Evolutionary conservation across 2,329 filamentous ascomycete species (phyloP).

Genomic region (Aspergillus chevalieri): DNA sequence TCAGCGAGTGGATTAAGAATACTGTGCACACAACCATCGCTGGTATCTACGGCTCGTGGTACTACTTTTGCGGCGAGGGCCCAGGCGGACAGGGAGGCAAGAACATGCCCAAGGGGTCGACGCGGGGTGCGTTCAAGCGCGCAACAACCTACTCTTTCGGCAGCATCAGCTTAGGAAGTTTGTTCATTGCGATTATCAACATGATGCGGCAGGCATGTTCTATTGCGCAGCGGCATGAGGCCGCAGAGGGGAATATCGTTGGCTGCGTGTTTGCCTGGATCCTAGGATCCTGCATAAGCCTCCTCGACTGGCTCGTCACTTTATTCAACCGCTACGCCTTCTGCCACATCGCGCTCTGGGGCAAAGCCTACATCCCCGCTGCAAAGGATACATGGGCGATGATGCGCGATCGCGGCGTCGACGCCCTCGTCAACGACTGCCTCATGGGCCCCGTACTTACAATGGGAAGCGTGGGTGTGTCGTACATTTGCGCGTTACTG

Average conservation of each 20-base stretch:
- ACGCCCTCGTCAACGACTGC: constrained; percentile 84
- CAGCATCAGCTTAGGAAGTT: constrained; percentile 77
- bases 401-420: constrained; percentile 87
- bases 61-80: constrained; percentile 61
- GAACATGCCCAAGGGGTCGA: constrained; percentile 65
- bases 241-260: constrained; percentile 62
- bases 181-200: constrained; percentile 83
- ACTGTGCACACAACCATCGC: constrained; percentile 83
- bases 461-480: constrained; percentile 77
- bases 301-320: constrained; percentile 79
- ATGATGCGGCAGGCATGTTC: constrained; percentile 75
- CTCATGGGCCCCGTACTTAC: constrained; percentile 67
- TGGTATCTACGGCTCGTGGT: constrained; percentile 89
- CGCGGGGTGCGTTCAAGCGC: constrained; percentile 73
- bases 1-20: constrained; percentile 89
- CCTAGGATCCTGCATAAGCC: constrained; percentile 66
- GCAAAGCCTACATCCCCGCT: constrained; percentile 76
- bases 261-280: constrained; percentile 65
- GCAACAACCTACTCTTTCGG: constrained; percentile 88
- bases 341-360: constrained; percentile 87
- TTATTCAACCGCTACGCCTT: constrained; percentile 92
- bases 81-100: constrained; percentile 38
- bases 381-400: constrained; percentile 87
- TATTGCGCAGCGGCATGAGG: constrained; percentile 62
- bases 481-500: constrained; percentile 71